Conservation (phyloP, 1,284 basidiomycete genomes). For the Volvariella surrecta region DNA sequence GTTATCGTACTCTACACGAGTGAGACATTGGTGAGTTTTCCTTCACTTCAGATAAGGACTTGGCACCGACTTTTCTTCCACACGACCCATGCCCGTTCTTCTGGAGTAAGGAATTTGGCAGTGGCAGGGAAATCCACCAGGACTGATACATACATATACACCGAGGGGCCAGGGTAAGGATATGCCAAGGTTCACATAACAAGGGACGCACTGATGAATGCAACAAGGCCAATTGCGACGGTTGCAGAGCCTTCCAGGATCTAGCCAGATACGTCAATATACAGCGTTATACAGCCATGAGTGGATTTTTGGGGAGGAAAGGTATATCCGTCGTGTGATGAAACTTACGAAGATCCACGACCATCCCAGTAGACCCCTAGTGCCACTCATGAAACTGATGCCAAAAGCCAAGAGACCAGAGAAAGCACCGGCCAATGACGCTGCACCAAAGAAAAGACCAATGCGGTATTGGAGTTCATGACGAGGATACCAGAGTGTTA, state of each 20-base stretch:
- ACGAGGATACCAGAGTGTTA: conserved; percentile 46
- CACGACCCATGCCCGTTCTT: conserved; percentile 52
- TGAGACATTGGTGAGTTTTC: background rate
- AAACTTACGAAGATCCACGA: conserved; percentile 43
- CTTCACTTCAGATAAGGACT: background rate
- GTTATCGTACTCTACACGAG: conserved; percentile 46
- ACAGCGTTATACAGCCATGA: background rate
- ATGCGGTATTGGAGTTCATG: conserved; percentile 40
- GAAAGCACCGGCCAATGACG: conserved; percentile 38
- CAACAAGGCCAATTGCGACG: conserved; percentile 33
- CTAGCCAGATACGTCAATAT: too few relatives aligned
- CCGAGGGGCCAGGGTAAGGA: background rate
- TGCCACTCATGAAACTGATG: conserved; percentile 37
- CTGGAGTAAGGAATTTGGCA: conserved; percentile 48
- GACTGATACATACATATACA: conserved; percentile 20
- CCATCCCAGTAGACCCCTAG: conserved; percentile 32
- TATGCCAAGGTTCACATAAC: too few relatives aligned
- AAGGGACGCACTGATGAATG: conserved; percentile 32
- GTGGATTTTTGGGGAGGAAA: background rate
- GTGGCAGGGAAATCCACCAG: conserved; percentile 53
- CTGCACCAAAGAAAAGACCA: conserved; percentile 43
- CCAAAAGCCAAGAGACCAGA: conserved; percentile 37
- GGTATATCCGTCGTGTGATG: background rate
- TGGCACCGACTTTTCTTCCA: conserved; percentile 54
- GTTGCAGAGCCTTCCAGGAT: conserved; percentile 50